A percentile compares a stretch with the other conserved stretches of the same genome.
Conservation (phyloP, 352 stramenopile species). For the Sclerospora graminicola region DNA sequence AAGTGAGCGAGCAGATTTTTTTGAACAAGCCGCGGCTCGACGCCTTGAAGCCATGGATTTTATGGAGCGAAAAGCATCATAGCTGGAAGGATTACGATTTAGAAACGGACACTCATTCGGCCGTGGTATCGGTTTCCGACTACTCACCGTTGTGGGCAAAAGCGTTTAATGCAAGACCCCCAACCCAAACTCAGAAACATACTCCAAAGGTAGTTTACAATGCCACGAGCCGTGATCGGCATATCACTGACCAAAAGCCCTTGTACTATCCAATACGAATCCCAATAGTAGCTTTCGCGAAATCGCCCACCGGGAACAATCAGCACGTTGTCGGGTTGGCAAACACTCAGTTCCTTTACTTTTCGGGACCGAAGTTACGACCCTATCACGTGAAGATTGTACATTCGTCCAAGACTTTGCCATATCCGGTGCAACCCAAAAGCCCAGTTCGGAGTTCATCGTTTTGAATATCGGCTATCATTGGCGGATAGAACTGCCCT, state of each 20-base stretch:
- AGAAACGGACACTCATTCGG: no score
- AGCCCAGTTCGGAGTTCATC: constrained; percentile 50
- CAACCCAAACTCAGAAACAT: constrained; percentile 81
- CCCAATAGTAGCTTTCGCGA: constrained; percentile 90
- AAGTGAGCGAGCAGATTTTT: constrained; percentile 30
- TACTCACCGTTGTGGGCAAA: no score
- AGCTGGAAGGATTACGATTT: no score
- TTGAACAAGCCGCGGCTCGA: constrained; percentile 24
- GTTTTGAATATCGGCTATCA: constrained; percentile 46
- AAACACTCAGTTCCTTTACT: constrained; percentile 22
- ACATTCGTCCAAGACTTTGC: constrained; percentile 53
- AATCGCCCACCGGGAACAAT: constrained; percentile 88
- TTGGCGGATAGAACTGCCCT: constrained; percentile 32
- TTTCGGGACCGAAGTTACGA: constrained; percentile 40
- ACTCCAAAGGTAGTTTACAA: constrained; percentile 86
- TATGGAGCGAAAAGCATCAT: constrained; percentile 57
- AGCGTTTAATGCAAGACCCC: no score
- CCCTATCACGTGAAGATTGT: constrained; percentile 33
- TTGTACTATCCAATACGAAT: constrained; percentile 89
- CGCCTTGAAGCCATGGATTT: constrained; percentile 48
- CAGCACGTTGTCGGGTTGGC: constrained; percentile 45
- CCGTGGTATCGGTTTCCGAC: no score
- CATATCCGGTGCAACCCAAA: constrained; percentile 65
- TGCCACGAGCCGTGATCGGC: constrained; percentile 53
- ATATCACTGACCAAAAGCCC: constrained; percentile 80